These are phyloP conservation scores for Dioscorea dumetorum DNA, from an alignment of 106 monocot species.

Conservation along the genomic window DNA sequence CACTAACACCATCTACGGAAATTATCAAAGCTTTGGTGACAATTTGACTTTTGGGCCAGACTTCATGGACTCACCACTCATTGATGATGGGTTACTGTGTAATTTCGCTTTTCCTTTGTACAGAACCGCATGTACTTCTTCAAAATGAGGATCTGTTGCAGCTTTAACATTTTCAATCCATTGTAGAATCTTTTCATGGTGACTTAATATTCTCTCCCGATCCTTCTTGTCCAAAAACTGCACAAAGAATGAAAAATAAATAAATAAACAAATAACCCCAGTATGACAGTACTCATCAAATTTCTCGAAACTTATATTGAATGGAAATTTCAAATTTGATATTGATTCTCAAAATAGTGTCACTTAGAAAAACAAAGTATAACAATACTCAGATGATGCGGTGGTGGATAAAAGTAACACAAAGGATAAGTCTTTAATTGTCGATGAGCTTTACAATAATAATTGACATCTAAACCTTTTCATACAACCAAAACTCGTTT, in stretches of 20 bases:
- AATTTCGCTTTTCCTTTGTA: slow-evolving; percentile 31
- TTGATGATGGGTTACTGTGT: not conserved
- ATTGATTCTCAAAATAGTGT: not conserved
- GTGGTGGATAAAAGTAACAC: too few species aligned
- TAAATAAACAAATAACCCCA: not conserved
- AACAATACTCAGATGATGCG: not conserved
- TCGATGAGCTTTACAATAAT: too few species aligned
- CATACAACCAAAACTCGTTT: too few species aligned
- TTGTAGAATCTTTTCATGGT: slow-evolving; percentile 35
- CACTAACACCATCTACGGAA: not conserved
- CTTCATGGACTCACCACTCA: not conserved
- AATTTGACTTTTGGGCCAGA: not conserved
- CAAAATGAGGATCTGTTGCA: slow-evolving; percentile 76
- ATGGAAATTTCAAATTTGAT: not conserved
- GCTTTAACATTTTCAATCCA: slow-evolving; percentile 77
- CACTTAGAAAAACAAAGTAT: not conserved
- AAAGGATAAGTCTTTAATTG: too few species aligned
- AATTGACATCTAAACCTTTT: too few species aligned
- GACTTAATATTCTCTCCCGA: slow-evolving; percentile 45
- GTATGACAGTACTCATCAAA: not conserved
- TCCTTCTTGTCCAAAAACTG: slow-evolving; percentile 54
- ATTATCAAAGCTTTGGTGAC: slow-evolving; percentile 22
- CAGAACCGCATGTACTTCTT: slow-evolving; percentile 49
- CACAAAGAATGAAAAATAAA: not conserved
- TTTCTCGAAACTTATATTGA: not conserved